phyloP scores from a whole-genome alignment of 176 grass and related monocot genomes.

The Secale cereale region DNA sequence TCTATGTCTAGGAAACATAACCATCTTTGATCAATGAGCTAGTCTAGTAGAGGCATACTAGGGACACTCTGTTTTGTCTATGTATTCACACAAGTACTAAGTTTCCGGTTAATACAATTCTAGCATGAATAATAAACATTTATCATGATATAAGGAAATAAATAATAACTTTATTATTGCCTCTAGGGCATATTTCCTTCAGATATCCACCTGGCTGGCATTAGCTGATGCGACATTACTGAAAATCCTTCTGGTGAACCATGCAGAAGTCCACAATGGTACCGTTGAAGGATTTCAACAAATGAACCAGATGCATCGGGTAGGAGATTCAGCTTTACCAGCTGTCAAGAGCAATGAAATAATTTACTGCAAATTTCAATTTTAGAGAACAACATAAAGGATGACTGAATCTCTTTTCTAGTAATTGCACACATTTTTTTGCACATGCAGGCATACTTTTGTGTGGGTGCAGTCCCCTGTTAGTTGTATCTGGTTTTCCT shows the following conservation, averaged over 20 bases:
- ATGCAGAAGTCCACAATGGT: background rate
- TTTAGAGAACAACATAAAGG: conserved; percentile 1
- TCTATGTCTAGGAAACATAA: too few species aligned
- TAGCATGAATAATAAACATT: too few species aligned
- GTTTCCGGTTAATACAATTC: too few species aligned
- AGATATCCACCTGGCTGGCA: conserved; percentile 63
- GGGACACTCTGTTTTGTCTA: too few species aligned
- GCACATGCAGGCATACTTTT: background rate
- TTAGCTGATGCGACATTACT: conserved; percentile 98
- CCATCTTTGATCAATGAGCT: too few species aligned
- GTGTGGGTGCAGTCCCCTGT: conserved; percentile 23
- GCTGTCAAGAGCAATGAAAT: conserved; percentile 43
- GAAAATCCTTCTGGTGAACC: conserved; percentile 62
- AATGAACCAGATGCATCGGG: conserved; percentile 81
- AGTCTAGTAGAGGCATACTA: too few species aligned
- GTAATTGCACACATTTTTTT: background rate
- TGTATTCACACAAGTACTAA: too few species aligned
- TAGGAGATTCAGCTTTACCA: conserved; percentile 94
- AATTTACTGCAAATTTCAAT: background rate
- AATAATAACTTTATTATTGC: too few species aligned
- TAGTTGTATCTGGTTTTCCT: too few species aligned
- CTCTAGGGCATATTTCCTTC: too few species aligned
- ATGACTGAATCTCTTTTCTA: background rate
- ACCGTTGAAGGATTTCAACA: conserved; percentile 81
- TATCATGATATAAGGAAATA: too few species aligned